Evolutionary conservation across 1,139 yeast genomes (phyloP), one percentile per base, ranked within the genome.

Genomic region (Lodderomyces metapsilosis): DNA sequence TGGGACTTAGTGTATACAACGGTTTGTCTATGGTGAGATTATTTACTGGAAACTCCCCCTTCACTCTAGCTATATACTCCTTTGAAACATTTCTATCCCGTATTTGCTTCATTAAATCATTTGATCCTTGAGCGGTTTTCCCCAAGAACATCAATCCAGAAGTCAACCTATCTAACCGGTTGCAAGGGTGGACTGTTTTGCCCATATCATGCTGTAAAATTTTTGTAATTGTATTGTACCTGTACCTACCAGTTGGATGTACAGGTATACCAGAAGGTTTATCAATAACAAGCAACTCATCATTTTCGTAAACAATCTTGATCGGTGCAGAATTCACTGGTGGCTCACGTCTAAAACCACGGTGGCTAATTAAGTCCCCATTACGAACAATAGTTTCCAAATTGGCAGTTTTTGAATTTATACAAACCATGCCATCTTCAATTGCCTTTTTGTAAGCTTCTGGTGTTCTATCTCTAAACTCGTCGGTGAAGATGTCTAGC

Each of bases 181-280:
- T 92, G 58, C 97, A 89, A 0, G 98, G 96, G 57, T 88, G 95
- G 0, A 82, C 92, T 2, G 67, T 63, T 36, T 71, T 68, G 0
- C 84, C 84, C 41, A 69, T 58, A 47, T 88, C 91, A 43, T 78
- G 80, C 57, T 85, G 82, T 48, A 91, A 64, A 15, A 88, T 80
- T 59, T 84, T 87, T n/a, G 95, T 88, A 12, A 91, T 79, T 1
- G 96, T 81, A 58, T 92, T 92, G 63, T 79, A 88, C 45, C 95
- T 70, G 63, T 83, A 92, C 44, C 98, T 69, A 0, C 98, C 99
- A 0, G 98, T 86, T 1, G 99, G 98, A 59, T 92, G 98, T 1
- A 85, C 97, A 0, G 99, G 98, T 3, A 92, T 78, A 0, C 98
- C 97, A 3, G 95, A 78, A 0, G 99, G 98, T 52, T 92, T 92